phyloP scores from a whole-genome alignment of 2,329 filamentous ascomycete genomes.

The Pseudogymnoascus sp. region DNA sequence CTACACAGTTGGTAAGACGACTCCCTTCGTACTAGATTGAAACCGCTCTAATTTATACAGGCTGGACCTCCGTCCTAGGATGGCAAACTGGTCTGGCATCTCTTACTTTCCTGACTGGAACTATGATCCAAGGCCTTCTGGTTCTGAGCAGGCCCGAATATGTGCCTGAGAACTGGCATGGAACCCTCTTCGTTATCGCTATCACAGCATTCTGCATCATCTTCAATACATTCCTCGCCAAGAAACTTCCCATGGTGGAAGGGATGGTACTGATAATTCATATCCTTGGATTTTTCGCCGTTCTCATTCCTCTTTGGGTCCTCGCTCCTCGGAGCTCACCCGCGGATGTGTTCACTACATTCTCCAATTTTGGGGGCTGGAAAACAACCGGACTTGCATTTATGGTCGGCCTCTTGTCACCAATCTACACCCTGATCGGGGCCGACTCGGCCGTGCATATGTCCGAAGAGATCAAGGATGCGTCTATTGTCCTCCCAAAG shows the following conservation, averaged over 20 bases:
- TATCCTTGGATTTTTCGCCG: slow-evolving; percentile 35
- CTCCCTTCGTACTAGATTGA: slow-evolving; percentile 8
- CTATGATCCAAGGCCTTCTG: slow-evolving; percentile 36
- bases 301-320: slow-evolving; percentile 33
- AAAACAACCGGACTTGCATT: slow-evolving; percentile 26
- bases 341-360: slow-evolving; percentile 25
- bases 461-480: slow-evolving; percentile 42
- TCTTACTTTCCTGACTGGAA: slow-evolving; percentile 35
- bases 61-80: slow-evolving; percentile 38
- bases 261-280: slow-evolving; percentile 37
- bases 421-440: slow-evolving; percentile 20
- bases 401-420: slow-evolving; percentile 31
- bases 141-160: slow-evolving; percentile 29
- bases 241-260: slow-evolving; percentile 35
- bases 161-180: slow-evolving; percentile 33
- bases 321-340: slow-evolving; percentile 22
- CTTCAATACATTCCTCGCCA: slow-evolving; percentile 37
- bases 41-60: slow-evolving; percentile 19
- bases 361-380: slow-evolving; percentile 29
- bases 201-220: slow-evolving; percentile 33
- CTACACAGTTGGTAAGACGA: slow-evolving; percentile 37
- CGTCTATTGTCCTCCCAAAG: slow-evolving; percentile 37
- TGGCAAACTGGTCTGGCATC: slow-evolving; percentile 37
- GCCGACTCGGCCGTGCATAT: slow-evolving; percentile 29
- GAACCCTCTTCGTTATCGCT: slow-evolving; percentile 35